A percentile compares a stretch with the other conserved stretches of the same genome.
Conservation (phyloP, 495 filamentous ascomycete species). For the Elasticomyces elasticus region DNA sequence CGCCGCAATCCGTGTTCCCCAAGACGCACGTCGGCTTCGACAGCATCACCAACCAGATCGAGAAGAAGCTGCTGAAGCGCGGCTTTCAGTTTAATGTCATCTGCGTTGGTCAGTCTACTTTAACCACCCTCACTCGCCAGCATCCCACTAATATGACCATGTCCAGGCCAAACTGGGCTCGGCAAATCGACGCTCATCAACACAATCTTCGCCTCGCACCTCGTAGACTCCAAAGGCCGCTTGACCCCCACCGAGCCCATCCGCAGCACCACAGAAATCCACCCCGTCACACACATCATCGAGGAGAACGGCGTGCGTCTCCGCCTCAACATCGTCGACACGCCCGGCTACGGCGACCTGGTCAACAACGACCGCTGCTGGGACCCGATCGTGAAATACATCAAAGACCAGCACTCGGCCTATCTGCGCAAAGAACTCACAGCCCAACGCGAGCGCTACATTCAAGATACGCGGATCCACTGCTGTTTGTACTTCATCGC, state of each 20-base stretch:
- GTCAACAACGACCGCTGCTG: slow-evolving; percentile 79
- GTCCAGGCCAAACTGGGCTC: slow-evolving; percentile 86
- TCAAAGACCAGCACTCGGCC: slow-evolving; percentile 99
- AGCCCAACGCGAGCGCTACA: slow-evolving; percentile 98
- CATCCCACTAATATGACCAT: slow-evolving; percentile 23
- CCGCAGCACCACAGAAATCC: slow-evolving; percentile 94
- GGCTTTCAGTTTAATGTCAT: slow-evolving; percentile 99
- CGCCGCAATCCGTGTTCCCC: slow-evolving; percentile 63
- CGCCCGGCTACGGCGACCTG: slow-evolving; percentile 70
- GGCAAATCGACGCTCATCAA: slow-evolving; percentile 99
- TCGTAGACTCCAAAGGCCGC: slow-evolving; percentile 97
- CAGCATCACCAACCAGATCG: slow-evolving; percentile 97
- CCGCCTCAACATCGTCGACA: slow-evolving; percentile 70
- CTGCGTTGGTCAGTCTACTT: slow-evolving; percentile 76
- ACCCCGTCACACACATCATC: slow-evolving; percentile 94
- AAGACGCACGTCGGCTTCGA: slow-evolving; percentile 91
- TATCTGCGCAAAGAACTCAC: slow-evolving; percentile 99
- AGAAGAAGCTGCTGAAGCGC: slow-evolving; percentile 98
- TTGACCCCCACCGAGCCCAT: slow-evolving; percentile 83
- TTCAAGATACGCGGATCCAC: slow-evolving; percentile 97
- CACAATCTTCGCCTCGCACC: slow-evolving; percentile 99
- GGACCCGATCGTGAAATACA: slow-evolving; percentile 99
- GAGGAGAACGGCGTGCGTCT: slow-evolving; percentile 88
- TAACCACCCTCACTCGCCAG: not conserved
- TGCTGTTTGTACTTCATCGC: slow-evolving; percentile 99